Evolutionary conservation across 1,284 basidiomycete species (phyloP), one percentile per base, ranked within the genome.

Genomic region (Ustilago loliicola): DNA sequence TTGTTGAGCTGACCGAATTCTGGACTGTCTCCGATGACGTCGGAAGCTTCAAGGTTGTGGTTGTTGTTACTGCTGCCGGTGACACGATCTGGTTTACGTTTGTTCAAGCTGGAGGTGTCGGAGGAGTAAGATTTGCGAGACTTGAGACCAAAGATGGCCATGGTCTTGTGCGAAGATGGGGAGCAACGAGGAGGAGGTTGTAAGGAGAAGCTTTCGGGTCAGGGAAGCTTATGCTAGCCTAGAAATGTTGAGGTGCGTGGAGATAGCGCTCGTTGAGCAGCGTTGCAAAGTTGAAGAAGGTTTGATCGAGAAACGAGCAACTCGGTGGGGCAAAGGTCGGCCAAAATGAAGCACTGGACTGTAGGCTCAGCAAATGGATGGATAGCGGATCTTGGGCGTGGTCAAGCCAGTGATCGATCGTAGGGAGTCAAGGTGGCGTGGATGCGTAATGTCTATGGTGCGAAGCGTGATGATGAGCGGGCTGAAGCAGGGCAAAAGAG

Each of bases 141-240:
- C 58, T 65, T 68, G 66, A 67, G 61, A 60, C 68, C 62, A 36
- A 79, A 75, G 45, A 79, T 72, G 51, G 60, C 54, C 77, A 79
- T 79, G 11, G 21, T 75, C 55, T 25, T 11, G 9, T 17, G 42
- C 42, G n/a, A 45, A 45, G 42, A 45, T 45, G 42, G n/a, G 42
- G 42, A 21, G 38, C 23, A 27, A 17, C 23, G 15, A 42, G 23
- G 58, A 27, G 47, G 45, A 27, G 11, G 8, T 23, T 36, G 34
- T 34, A 2, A 64, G 17, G 21, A 8, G 23, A 51, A 34, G 17
- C 27, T 21, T 27, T 47, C 45, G 11, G 21, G 45, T n/a, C n/a
- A n/a, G n/a, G n/a, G n/a, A n/a, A n/a, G n/a, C n/a, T n/a, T n/a
- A n/a, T n/a, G n/a, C n/a, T n/a, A n/a, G n/a, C n/a, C n/a, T n/a